phyloP scores from a whole-genome alignment of 768 basidiomycete species.

The Cystofilobasidium ferigula region DNA sequence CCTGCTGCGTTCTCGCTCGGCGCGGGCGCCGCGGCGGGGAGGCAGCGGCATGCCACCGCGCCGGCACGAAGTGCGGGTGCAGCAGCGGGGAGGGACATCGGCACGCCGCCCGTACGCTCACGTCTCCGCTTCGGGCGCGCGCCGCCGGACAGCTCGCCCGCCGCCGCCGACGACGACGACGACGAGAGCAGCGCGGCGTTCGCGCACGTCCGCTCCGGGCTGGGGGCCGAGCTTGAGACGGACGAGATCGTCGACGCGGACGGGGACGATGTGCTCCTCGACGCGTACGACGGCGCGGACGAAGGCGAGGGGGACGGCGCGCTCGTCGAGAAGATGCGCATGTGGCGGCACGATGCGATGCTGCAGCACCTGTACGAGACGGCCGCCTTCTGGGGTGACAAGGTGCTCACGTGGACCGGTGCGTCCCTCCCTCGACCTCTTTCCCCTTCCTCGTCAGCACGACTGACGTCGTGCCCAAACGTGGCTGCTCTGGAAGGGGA shows the following conservation, averaged over 20 bases:
- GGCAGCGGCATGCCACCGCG: no score
- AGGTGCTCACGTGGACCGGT: conserved; percentile 94
- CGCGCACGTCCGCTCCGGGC: neutral
- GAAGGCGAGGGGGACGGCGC: conserved; percentile 36
- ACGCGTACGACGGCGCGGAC: conserved; percentile 31
- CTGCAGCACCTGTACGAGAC: conserved; percentile 98
- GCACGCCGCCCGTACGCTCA: neutral
- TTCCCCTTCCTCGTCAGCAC: neutral
- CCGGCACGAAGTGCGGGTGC: no score
- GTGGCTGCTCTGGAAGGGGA: conserved; percentile 50
- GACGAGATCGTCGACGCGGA: neutral
- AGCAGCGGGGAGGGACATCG: neutral
- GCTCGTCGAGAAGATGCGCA: conserved; percentile 69
- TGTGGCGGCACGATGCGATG: conserved; percentile 95
- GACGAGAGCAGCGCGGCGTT: neutral
- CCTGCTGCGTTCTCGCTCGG: neutral
- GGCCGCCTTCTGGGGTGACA: conserved; percentile 97
- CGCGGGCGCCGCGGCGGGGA: neutral
- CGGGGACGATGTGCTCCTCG: neutral
- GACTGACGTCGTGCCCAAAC: neutral
- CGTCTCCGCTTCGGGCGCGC: neutral
- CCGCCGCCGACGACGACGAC: neutral
- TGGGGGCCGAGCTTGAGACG: no score
- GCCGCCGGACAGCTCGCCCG: neutral
- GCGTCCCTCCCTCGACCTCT: conserved; percentile 2